Base-by-base conservation (phyloP, 2,329 filamentous ascomycete genomes). In the Cadophora sp. region DNA sequence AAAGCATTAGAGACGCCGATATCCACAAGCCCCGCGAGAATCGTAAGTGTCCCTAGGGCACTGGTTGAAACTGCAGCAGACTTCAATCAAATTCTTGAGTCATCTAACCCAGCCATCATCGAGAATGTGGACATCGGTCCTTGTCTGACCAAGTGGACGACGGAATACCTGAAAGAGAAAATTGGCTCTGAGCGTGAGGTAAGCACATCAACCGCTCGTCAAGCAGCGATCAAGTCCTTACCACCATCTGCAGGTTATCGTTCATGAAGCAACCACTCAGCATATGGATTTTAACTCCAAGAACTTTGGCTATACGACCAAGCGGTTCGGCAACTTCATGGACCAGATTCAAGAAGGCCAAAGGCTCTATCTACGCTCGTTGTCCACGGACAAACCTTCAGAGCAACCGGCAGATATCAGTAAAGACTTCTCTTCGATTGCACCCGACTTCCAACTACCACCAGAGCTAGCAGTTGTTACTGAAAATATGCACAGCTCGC, bases 241-340 rank as follows among this genome's bases (percentile, higher is more conserved):
- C 22, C 58, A 12, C 75, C 67, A 76, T 46, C 3, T 22, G n/a
- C 6, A 92, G 86, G 86, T 97, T 16, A 83, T 93, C 12, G 87
- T 97, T 4, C 94, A 97, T 75, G 87, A 92, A 71, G 88, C 90
- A 24, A 79, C 83, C 7, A 84, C 82, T 4, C 82, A 86, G 34
- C 86, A 86, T 56, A 93, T 97, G 91, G 90, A 92, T 73, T 97
- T 97, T 76, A 89, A 89, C 67, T 83, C 84, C 56, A 97, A 97
- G 79, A 97, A 97, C 78, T 97, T 97, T 76, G 80, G 82, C 46
- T 97, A 97, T 76, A 83, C 86, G 9, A 92, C 88, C 4, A 89
- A 90, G 70, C 76, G 81, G 2, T 93, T 97, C 73, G 85, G 84
- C 1, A 80, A 84, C 0, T 94, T 97, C 76, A 82, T 94, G 62